Conservation (phyloP, 106 monocot genomes). For the Acanthochlamys bracteata region DNA sequence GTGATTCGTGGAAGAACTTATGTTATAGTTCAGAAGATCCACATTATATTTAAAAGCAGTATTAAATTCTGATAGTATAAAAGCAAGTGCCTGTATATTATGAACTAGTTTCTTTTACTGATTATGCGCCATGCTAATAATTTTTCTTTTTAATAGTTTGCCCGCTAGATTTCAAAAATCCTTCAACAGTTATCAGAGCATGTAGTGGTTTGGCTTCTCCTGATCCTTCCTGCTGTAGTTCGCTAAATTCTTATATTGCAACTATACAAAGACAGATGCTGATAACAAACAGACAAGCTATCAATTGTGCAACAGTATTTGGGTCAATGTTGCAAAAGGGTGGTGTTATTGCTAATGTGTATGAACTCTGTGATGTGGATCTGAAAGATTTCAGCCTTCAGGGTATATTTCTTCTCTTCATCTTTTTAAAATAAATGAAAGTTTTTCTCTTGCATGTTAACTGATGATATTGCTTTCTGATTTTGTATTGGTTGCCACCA, state of each 20-base stretch:
- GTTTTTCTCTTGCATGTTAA: not conserved
- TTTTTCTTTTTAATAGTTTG: constrained; percentile 48
- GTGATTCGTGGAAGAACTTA: too few species aligned
- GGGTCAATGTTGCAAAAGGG: constrained; percentile 91
- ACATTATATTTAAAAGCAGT: too few species aligned
- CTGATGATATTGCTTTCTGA: constrained; percentile 7
- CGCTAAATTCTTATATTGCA: constrained; percentile 64
- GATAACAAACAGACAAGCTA: constrained; percentile 97
- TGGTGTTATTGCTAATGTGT: constrained; percentile 78
- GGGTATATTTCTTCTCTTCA: constrained; percentile 31
- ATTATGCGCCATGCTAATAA: not conserved
- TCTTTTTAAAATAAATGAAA: not conserved
- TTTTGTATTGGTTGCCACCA: constrained; percentile 8
- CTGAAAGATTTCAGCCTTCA: constrained; percentile 97
- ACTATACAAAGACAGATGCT: constrained; percentile 83
- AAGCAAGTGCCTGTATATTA: too few species aligned
- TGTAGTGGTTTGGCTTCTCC: constrained; percentile 53
- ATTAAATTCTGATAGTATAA: too few species aligned
- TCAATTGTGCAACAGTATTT: constrained; percentile 90
- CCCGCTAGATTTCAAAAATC: constrained; percentile 79
- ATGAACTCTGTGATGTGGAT: constrained; percentile 84
- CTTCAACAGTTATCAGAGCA: constrained; percentile 59
- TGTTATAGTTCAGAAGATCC: too few species aligned
- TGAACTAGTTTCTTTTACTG: too few species aligned
- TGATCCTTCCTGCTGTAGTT: constrained; percentile 61